Conservation (phyloP, 805 yeast species). For the Saturnispora serradocipensis region DNA sequence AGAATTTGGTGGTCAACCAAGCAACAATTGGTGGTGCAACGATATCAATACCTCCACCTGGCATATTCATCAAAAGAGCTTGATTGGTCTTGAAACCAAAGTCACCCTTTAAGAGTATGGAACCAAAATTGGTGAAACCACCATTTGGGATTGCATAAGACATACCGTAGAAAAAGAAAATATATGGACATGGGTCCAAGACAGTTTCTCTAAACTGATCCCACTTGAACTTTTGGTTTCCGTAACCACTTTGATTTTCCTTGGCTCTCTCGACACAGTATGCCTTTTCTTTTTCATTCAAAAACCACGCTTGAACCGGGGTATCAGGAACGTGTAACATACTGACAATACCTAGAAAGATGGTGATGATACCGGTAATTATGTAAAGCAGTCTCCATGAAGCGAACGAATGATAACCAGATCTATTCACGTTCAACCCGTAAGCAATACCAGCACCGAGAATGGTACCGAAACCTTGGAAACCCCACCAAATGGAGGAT, state of each 20-base stretch:
- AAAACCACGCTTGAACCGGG: conserved; percentile 28
- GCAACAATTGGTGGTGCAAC: conserved; percentile 18
- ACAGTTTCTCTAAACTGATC: conserved; percentile 23
- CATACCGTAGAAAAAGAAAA: conserved; percentile 26
- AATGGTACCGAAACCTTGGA: conserved; percentile 25
- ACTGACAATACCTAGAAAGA: conserved; percentile 26
- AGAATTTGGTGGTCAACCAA: not conserved
- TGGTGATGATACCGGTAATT: conserved; percentile 27
- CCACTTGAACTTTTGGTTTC: conserved; percentile 22
- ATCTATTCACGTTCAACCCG: conserved; percentile 21
- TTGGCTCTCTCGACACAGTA: conserved; percentile 25
- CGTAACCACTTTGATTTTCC: conserved; percentile 30
- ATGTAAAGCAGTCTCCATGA: conserved; percentile 28
- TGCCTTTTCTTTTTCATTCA: conserved; percentile 30
- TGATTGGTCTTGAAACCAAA: conserved; percentile 24
- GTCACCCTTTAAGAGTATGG: conserved; percentile 25
- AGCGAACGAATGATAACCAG: conserved; percentile 16
- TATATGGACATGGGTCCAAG: conserved; percentile 33
- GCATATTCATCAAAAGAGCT: conserved; percentile 22
- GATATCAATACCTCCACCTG: conserved; percentile 25
- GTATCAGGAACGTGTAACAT: conserved; percentile 26
- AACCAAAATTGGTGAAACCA: conserved; percentile 39
- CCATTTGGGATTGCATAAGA: conserved; percentile 26
- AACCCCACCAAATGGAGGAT: conserved; percentile 24
- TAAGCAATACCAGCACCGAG: conserved; percentile 27